Evolutionary conservation across 306 rosid species (phyloP).

Genomic region (Vigna hirtella): DNA sequence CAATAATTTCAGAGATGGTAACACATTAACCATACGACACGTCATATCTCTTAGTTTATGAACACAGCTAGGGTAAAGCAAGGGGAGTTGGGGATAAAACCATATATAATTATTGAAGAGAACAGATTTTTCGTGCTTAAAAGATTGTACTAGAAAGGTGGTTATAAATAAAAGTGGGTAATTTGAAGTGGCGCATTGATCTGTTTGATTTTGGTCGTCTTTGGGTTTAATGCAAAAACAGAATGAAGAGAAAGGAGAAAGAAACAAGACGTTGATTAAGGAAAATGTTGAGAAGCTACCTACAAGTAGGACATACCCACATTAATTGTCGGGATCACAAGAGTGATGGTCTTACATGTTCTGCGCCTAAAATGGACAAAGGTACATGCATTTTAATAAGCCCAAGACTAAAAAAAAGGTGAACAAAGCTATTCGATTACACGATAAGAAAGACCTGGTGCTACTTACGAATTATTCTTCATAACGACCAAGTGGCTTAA

Average conservation of each 20-base stretch:
- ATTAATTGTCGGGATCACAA: not conserved
- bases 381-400: not conserved
- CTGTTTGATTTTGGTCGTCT: too few relatives aligned
- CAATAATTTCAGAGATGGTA: not conserved
- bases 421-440: not conserved
- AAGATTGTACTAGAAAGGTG: too few relatives aligned
- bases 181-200: too few relatives aligned
- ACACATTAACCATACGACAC: not conserved
- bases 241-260: not conserved
- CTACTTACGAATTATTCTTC: not conserved
- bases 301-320: not conserved
- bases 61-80: too few relatives aligned
- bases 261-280: slow-evolving; percentile 29
- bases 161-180: too few relatives aligned
- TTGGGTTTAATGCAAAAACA: not conserved
- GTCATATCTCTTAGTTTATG: not conserved
- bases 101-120: too few relatives aligned
- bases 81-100: too few relatives aligned
- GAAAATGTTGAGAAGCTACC: slow-evolving; percentile 32
- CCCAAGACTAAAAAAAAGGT: not conserved
- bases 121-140: too few relatives aligned
- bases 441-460: not conserved
- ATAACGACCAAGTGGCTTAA: not conserved
- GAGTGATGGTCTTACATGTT: not conserved
- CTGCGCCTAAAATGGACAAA: not conserved